These are phyloP conservation scores for Selaginella moellendorffii DNA, from an alignment of 75 land plant species.

Conservation along the genomic window DNA sequence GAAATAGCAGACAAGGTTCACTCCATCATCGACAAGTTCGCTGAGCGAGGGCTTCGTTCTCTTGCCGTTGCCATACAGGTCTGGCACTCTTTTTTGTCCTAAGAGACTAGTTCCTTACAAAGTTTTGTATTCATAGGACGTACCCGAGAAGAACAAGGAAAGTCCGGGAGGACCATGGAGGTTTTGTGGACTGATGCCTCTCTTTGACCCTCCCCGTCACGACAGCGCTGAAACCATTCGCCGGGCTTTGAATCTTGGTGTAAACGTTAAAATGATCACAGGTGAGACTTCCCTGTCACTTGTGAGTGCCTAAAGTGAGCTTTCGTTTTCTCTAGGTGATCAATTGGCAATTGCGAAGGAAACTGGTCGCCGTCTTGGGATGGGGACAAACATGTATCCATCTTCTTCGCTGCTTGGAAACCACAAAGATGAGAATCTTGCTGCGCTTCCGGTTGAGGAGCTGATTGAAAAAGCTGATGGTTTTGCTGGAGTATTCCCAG, in stretches of 20 bases:
- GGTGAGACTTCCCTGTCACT: slow-evolving; percentile 13
- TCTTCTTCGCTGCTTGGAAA: slow-evolving; percentile 72
- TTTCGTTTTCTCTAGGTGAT: slow-evolving; percentile 19
- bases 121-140: slow-evolving; percentile 9
- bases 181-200: slow-evolving; percentile 29
- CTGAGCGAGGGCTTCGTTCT: slow-evolving; percentile 40
- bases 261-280: slow-evolving; percentile 40
- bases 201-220: slow-evolving; percentile 41
- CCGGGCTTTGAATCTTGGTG: slow-evolving; percentile 30
- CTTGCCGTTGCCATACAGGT: slow-evolving; percentile 39
- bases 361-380: slow-evolving; percentile 81
- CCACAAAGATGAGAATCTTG: slow-evolving; percentile 43
- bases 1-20: slow-evolving; percentile 32
- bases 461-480: slow-evolving; percentile 90
- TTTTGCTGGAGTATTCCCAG: slow-evolving; percentile 89
- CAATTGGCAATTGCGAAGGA: slow-evolving; percentile 85
- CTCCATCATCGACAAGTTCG: slow-evolving; percentile 37
- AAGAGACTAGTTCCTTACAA: background rate
- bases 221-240: slow-evolving; percentile 38
- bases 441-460: slow-evolving; percentile 60
- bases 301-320: background rate
- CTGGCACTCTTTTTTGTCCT: background rate
- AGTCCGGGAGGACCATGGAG: slow-evolving; percentile 31
- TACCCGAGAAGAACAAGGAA: slow-evolving; percentile 28
- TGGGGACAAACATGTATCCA: slow-evolving; percentile 97